Base-by-base conservation (phyloP, 2,329 filamentous ascomycete genomes). In the Davidsoniella neocaledoniae region DNA sequence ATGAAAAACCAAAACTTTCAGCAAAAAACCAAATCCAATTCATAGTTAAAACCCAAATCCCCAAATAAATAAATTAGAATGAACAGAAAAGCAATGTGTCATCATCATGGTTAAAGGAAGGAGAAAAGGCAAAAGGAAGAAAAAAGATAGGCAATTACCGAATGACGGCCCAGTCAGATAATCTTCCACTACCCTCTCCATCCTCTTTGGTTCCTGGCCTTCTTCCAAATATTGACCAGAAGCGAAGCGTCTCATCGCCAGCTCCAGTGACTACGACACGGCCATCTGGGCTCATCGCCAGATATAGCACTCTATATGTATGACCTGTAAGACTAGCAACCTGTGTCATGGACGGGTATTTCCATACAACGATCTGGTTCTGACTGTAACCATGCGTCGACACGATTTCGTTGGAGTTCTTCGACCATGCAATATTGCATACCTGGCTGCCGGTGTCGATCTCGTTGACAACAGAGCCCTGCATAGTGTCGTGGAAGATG, bases 361-460 rank as follows among this genome's bases (percentile, higher is more conserved):
- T 98, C 91, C 91, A 98, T 50, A 98, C 86, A 37, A 96, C 90
- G 58, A 98, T 95, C 64, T 96, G 91, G 63, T 98, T 95, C 62
- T 98, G 91, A 57, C 83, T 90, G 68, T 95, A 98, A 5, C 91
- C 91, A 61, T 98, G 91, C 1, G 91, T 98, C 46, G 83, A 90
- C 49, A 98, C 90, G 52, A 98, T 87, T 64, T 98, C 91, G 62
- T 95, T 94, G 6, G 86, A 94, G 64, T 95, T 94, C 61, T 93
- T 94, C 16, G 83, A 91, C 88, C 93, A 98, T 3, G 88, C 85
- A 41, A 98, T 72, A 61, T 98, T 98, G 68, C 91, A 98, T n/a
- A 98, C 91, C 64, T 98, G 91, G 59, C 86, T 94, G 46, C 91
- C 91, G 0, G 91, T 98, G 61, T 98, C 91, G 54, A 96, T 79